A percentile compares a stretch with the other conserved stretches of the same genome.
Evolutionary conservation across 2,329 filamentous ascomycete species (phyloP).

Genomic region (Fusarium lyarnte): DNA sequence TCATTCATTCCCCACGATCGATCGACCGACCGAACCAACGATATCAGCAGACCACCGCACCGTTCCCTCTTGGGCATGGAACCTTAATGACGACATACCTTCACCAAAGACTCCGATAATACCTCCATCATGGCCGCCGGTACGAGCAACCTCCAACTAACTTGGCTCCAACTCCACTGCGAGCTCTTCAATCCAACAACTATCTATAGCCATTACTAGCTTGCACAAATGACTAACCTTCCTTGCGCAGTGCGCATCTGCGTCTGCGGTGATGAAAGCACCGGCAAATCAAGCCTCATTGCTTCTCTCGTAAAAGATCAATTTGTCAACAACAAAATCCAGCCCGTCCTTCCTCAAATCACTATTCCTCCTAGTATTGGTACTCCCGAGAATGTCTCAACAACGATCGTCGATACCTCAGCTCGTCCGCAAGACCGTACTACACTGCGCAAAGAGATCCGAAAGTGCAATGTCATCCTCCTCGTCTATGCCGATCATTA

Average conservation of each 20-base stretch:
- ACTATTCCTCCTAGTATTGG: conserved; percentile 93
- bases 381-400: conserved; percentile 95
- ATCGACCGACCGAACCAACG: conserved; percentile 14
- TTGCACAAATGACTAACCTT: conserved; percentile 26
- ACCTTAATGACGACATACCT: conserved; percentile 30
- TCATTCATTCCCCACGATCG: conserved; percentile 8
- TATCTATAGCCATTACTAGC: neutral
- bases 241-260: conserved; percentile 78
- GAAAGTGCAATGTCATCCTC: conserved; percentile 96
- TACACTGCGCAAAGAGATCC: conserved; percentile 90
- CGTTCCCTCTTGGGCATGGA: conserved; percentile 31
- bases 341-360: conserved; percentile 91
- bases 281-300: conserved; percentile 93
- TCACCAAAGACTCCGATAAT: conserved; percentile 24
- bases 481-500: conserved; percentile 99
- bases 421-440: conserved; percentile 92
- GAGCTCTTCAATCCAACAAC: neutral
- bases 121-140: conserved; percentile 41
- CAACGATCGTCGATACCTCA: conserved; percentile 96
- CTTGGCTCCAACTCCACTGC: neutral
- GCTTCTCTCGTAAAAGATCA: conserved; percentile 96
- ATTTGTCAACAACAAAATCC: conserved; percentile 95
- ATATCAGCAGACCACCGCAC: conserved; percentile 16
- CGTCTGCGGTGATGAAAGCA: conserved; percentile 95
- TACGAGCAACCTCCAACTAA: conserved; percentile 24